Evolutionary conservation across 1,284 basidiomycete species (phyloP), one percentile per base, ranked within the genome.

Genomic region (Leccinum griseonigrum): DNA sequence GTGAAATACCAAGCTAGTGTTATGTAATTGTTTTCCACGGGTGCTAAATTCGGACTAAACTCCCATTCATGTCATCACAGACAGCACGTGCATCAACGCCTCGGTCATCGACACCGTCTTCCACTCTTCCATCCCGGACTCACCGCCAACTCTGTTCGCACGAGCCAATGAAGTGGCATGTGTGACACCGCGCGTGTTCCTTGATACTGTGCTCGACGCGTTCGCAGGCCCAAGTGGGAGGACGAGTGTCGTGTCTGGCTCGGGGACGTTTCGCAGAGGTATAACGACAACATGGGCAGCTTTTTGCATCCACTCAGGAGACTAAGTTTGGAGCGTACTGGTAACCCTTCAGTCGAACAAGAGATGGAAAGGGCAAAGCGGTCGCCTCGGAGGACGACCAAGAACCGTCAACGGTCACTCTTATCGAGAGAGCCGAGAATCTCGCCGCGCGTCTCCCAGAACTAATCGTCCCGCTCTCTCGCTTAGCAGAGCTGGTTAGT

Each of bases 401-500:
- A 52, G 68, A 70, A 16, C 66, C 71, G 7, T 72, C 71, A 22
- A 77, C 92, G 64, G 82, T 90, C 4, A 74, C 94, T 18, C 74
- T 89, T 6, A 72, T 94, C 48, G 88, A 92, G 62, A 81, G 82
- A 46, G 88, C 86, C 0, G 91, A 94, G 73, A 78, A 85, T 52
- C 72, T 95, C 63, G 84, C 80, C 61, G 83, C 85, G 18, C 79
- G 77, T 8, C 74, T 91, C 53, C 85, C 90, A 1, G 85, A 87
- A 18, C 70, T 91, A 0, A 70, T 94, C 22, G 83, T 91, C 2
- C 90, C 91, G 26, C 71, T 94, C 11, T 83, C 90, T 14, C 82
- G 91, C 51, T 77, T 95, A 16, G 77, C 84, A 2, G 92, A 95
- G 72, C 72, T 94, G 71, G 93, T 94, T 66, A 71, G 90, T 78